Evolutionary conservation across 2,329 filamentous ascomycete genomes (phyloP).

Genomic region (Fusarium setosum): DNA sequence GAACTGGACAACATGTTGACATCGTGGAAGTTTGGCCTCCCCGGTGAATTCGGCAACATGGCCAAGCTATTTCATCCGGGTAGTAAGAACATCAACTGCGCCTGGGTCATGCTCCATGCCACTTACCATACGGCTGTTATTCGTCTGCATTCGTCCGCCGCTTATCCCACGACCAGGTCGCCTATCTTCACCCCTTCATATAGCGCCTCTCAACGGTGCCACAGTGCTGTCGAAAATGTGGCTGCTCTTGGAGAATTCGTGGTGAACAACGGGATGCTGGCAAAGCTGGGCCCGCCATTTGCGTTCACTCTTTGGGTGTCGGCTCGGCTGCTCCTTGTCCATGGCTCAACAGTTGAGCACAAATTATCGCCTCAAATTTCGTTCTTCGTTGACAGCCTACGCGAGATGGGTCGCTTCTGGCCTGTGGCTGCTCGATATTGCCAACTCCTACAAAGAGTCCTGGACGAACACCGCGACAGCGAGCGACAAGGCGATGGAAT

Average conservation of each 20-base stretch:
- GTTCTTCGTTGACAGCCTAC: slow-evolving; percentile 84
- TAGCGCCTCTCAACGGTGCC: slow-evolving; percentile 84
- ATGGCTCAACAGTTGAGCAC: slow-evolving; percentile 89
- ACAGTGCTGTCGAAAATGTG: slow-evolving; percentile 85
- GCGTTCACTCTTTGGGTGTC: slow-evolving; percentile 95
- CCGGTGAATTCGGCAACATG: slow-evolving; percentile 86
- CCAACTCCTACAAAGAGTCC: slow-evolving; percentile 80
- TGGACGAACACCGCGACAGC: slow-evolving; percentile 87
- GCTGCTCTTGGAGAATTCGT: slow-evolving; percentile 83
- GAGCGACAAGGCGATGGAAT: slow-evolving; percentile 79
- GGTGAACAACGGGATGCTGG: slow-evolving; percentile 77
- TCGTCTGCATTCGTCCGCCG: slow-evolving; percentile 89
- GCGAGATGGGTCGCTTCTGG: slow-evolving; percentile 86
- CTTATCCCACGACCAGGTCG: slow-evolving; percentile 89
- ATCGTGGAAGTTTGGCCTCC: slow-evolving; percentile 86
- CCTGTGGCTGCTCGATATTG: slow-evolving; percentile 87
- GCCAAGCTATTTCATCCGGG: slow-evolving; percentile 79
- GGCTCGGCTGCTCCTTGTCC: slow-evolving; percentile 86
- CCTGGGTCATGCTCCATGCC: slow-evolving; percentile 91
- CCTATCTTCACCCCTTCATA: slow-evolving; percentile 91
- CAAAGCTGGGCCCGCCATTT: slow-evolving; percentile 88
- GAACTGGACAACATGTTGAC: slow-evolving; percentile 84
- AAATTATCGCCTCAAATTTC: slow-evolving; percentile 83
- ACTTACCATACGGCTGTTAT: slow-evolving; percentile 93
- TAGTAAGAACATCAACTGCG: slow-evolving; percentile 78